Evolutionary conservation across 805 yeast species (phyloP).

Genomic region (Ogataea degrootiae): DNA sequence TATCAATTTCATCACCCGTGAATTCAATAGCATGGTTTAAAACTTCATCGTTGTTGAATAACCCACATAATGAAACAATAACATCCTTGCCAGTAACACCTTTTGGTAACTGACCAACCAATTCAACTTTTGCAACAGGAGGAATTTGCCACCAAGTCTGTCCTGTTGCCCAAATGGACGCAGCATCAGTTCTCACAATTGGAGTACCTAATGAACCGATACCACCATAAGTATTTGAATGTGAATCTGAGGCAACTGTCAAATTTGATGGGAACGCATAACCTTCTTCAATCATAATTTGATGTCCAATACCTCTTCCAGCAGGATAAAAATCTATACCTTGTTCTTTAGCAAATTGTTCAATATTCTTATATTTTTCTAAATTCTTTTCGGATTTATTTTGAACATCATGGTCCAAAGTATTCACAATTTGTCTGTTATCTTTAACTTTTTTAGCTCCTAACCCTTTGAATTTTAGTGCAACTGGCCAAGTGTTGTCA

Average conservation of each 20-base stretch:
- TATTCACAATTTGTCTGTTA: slow-evolving; percentile 89
- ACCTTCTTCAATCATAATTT: slow-evolving; percentile 98
- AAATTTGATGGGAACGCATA: slow-evolving; percentile 92
- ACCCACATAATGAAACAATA: slow-evolving; percentile 92
- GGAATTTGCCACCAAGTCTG: slow-evolving; percentile 99
- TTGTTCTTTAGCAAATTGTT: slow-evolving; percentile 82
- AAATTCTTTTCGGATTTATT: slow-evolving; percentile 85
- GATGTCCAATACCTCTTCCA: slow-evolving; percentile 99
- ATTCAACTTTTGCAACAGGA: slow-evolving; percentile 92
- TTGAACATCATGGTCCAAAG: slow-evolving; percentile 97
- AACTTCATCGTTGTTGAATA: slow-evolving; percentile 88
- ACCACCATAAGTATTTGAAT: slow-evolving; percentile 97
- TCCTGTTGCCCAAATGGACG: slow-evolving; percentile 99
- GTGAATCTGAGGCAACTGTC: slow-evolving; percentile 97
- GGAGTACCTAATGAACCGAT: slow-evolving; percentile 95
- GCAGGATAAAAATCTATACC: slow-evolving; percentile 98
- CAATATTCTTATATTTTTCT: slow-evolving; percentile 82
- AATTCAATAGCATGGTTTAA: slow-evolving; percentile 92
- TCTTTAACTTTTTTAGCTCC: slow-evolving; percentile 84
- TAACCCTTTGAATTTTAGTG: slow-evolving; percentile 89
- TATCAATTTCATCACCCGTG: slow-evolving; percentile 71
- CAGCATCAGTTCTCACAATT: slow-evolving; percentile 97
- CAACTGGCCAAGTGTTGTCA: slow-evolving; percentile 99
- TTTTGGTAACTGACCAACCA: slow-evolving; percentile 71
- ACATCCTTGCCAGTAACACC: slow-evolving; percentile 97